Base-by-base conservation (phyloP, 2,329 filamentous ascomycete species). In the Penicillium concentricum region DNA sequence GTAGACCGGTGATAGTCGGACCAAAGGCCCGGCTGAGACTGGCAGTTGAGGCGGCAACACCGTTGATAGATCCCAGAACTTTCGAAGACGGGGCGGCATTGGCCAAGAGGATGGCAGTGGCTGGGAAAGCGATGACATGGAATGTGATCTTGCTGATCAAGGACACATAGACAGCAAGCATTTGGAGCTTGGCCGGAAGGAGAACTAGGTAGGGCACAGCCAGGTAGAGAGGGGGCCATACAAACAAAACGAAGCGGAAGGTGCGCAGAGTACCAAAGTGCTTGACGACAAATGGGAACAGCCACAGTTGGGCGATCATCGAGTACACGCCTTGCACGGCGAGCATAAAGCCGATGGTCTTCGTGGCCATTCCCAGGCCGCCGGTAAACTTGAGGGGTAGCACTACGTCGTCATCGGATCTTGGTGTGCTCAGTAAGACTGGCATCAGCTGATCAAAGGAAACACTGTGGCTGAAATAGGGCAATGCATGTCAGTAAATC, bases 371-470 rank as follows among this genome's bases (percentile, higher is more conserved):
- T 26, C 86, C 90, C 65, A 97, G 93, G 18, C 94, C 93, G 57
- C 91, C 91, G 3, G 86, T 86, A 66, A 99, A 97, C 66, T 89
- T 88, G 80, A 99, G 94, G 0, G 93, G 93, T 2, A 96, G 82
- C 13, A 82, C 61, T 67, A 79, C 75, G n/a, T 76, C 66, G 16
- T 75, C 72, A 28, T 79, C 61, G 69, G 84, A 74, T 69, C 82
- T 70, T 67, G 82, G 72, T 43, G 90, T 90, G 73, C 90, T 93
- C 69, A 99, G 85, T 65, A 99, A 91, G 2, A 97, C 90, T 0
- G 94, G 93, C 66, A 97, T 87, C 47, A 97, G 83, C 69, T 96
- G 90, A 75, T 99, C 94, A 67, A 96, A 94, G 0, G 92, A 95
- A 76, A 99, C 97, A 13, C 93, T 97, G 77, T 97, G 93, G 78